Evolutionary conservation across 495 filamentous ascomycete genomes (phyloP), one percentile per base, ranked within the genome.

Genomic region (Achaetomiella virescens): DNA sequence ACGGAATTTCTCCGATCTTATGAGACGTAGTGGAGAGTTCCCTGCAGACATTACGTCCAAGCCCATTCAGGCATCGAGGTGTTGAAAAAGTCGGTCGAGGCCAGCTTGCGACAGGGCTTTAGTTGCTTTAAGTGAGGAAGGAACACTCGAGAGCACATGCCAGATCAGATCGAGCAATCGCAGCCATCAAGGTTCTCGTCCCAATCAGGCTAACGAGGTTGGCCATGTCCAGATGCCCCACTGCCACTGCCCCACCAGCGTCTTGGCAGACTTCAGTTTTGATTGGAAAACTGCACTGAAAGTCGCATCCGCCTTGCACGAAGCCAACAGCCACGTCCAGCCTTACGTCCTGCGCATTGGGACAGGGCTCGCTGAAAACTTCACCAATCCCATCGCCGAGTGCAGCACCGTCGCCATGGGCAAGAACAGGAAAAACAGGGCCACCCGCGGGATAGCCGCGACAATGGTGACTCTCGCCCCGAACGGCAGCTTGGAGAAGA

Each of bases 371-470:
- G 5, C 4, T 9, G 27, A 31, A 5, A 31, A 31, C 27, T 9
- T 31, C 9, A 9, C 27, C 27, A 9, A 9, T 5, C 27, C 5
- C 27, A 9, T n/a, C 27, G 27, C 9, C 27, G 9, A 31, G 27
- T 5, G 5, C 9, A 4, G 27, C 27, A 21, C 22, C 8, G 36
- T 54, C 48, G 37, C 6, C 38, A 68, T 68, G 66, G 59, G 59
- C 1, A 68, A 60, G 52, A 68, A 66, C 43, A 64, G 57, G 38
- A 68, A 66, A 21, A 66, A 62, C 27, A 63, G 41, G 42, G 15
- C 52, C 9, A 43, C 12, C 17, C 55, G 55, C 41, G 52, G 57
- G 24, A 22, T 59, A 17, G 46, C 48, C 14, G 37, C 51, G 36
- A 36, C 51, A 40, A 49, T 55, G 52, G 40, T 56, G 12, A 59